phyloP scores from a whole-genome alignment of 1,139 yeast species.

The Blastobotrys buckinghamii region DNA sequence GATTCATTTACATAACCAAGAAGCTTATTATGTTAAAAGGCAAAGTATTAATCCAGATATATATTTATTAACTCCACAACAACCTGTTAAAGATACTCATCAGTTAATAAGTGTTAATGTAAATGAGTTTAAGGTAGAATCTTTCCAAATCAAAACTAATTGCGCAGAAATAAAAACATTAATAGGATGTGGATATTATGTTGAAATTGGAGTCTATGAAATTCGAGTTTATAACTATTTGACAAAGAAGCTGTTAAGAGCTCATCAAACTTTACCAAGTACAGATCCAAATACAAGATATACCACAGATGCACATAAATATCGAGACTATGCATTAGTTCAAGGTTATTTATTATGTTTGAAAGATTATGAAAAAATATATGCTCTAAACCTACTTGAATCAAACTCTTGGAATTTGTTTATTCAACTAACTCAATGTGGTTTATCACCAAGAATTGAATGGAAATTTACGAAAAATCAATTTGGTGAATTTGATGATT shows the following conservation, averaged over 20 bases:
- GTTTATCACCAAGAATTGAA: not conserved
- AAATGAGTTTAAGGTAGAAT: not conserved
- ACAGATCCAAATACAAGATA: not conserved
- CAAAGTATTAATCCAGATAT: not conserved
- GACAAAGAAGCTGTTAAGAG: not conserved
- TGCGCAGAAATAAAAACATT: not conserved
- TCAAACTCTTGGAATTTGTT: not conserved
- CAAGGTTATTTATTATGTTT: not conserved
- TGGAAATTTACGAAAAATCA: not conserved
- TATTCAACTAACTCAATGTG: not conserved
- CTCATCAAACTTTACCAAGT: not conserved
- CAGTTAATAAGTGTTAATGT: not conserved
- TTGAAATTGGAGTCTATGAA: not conserved
- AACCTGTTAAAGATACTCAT: too few species aligned
- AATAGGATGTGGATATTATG: constrained; percentile 1
- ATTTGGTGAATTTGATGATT: not conserved
- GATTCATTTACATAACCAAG: not conserved
- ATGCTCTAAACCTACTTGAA: not conserved
- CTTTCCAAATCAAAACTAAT: not conserved
- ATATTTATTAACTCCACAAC: not conserved
- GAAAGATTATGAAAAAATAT: not conserved
- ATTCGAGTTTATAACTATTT: not conserved
- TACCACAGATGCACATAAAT: not conserved
- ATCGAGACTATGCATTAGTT: not conserved
- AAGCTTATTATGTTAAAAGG: not conserved